These are phyloP conservation scores for Irineochytrium annulatum DNA, from an alignment of 192 early-diverging fungal genomes.

Conservation along the genomic window DNA sequence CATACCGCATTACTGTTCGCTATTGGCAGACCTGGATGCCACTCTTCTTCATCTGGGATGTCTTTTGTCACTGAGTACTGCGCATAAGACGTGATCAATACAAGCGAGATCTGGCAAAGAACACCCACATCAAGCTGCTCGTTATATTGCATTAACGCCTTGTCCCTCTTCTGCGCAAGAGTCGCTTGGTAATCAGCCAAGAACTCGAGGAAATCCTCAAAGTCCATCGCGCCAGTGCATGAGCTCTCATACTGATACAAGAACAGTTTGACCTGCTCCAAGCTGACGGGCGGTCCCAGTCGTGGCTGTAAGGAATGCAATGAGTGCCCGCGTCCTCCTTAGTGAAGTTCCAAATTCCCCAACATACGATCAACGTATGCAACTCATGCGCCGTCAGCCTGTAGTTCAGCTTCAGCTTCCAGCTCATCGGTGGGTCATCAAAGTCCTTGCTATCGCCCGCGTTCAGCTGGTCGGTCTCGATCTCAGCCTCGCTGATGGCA, in stretches of 20 bases:
- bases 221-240: constrained; percentile 31
- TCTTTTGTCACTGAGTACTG: constrained; percentile 7
- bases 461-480: background rate
- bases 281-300: constrained; percentile 28
- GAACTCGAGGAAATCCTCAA: constrained; percentile 46
- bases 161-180: constrained; percentile 15
- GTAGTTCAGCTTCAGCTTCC: constrained; percentile 13
- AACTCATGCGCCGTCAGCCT: constrained; percentile 23
- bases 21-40: background rate
- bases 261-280: constrained; percentile 21
- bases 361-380: constrained; percentile 18
- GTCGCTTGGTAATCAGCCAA: constrained; percentile 33
- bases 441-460: background rate
- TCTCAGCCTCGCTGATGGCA: constrained; percentile 5
- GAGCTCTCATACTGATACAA: constrained; percentile 40
- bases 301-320: constrained; percentile 22
- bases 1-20: constrained; percentile 14
- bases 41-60: background rate
- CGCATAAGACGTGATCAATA: background rate
- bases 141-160: constrained; percentile 5
- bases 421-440: background rate
- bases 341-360: background rate
- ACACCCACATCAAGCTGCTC: constrained; percentile 1
- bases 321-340: background rate
- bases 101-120: too few species aligned